Percentiles rank a stretch among this genome's conserved stretches.
Evolutionary conservation across 2,329 filamentous ascomycete genomes (phyloP).

Genomic region (Cladosporium phlei): DNA sequence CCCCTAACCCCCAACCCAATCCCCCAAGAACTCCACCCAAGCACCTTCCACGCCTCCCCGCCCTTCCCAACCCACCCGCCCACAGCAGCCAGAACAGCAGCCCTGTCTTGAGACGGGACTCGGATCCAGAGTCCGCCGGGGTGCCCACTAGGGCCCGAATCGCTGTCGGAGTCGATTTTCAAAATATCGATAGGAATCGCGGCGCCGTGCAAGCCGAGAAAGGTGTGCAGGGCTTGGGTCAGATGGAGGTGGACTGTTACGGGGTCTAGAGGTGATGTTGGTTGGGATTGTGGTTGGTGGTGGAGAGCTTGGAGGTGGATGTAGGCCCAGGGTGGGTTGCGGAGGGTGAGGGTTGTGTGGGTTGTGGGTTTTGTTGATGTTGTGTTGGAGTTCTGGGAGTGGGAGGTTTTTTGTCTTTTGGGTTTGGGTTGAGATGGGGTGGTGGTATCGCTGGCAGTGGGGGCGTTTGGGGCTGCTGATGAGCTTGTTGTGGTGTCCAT

Average conservation of each 20-base stretch:
- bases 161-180: slow-evolving; percentile 49
- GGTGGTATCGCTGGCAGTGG: not conserved
- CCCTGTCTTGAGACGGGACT: slow-evolving; percentile 57
- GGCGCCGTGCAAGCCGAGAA: slow-evolving; percentile 64
- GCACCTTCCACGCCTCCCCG: slow-evolving; percentile 46
- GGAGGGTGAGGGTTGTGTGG: slow-evolving; percentile 31
- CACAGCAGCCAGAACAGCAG: slow-evolving; percentile 58
- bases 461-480: not conserved
- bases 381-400: not conserved
- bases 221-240: slow-evolving; percentile 59
- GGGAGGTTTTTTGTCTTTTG: not conserved
- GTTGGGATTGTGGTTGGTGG: slow-evolving; percentile 16
- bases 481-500: not conserved
- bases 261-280: slow-evolving; percentile 46
- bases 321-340: slow-evolving; percentile 37
- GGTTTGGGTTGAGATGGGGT: not conserved
- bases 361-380: not conserved
- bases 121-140: slow-evolving; percentile 65
- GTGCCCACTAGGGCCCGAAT: too few species aligned
- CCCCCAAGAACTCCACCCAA: slow-evolving; percentile 60
- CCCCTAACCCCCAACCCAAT: slow-evolving; percentile 51
- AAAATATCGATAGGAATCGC: slow-evolving; percentile 68
- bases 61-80: slow-evolving; percentile 57
- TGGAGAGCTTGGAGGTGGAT: slow-evolving; percentile 40
- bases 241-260: slow-evolving; percentile 61